Evolutionary conservation across 2,329 filamentous ascomycete species (phyloP).

Genomic region (Sclerotinia nivalis): DNA sequence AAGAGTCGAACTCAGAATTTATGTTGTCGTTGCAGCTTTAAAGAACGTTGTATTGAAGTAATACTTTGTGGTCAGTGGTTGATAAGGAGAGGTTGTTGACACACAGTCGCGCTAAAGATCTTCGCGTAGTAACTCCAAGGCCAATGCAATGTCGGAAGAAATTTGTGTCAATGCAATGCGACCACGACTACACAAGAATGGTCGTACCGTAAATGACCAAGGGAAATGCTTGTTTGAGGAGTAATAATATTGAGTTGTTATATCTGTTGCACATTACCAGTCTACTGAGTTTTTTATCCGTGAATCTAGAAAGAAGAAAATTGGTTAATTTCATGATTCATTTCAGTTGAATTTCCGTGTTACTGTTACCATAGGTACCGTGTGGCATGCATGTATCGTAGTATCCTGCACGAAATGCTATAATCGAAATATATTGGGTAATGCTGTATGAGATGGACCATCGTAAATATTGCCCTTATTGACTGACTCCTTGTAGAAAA

Average conservation of each 20-base stretch:
- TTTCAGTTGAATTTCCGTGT: background rate
- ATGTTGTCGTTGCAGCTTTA: slow-evolving; percentile 17
- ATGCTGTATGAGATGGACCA: background rate
- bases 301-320: slow-evolving; percentile 5
- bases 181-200: background rate
- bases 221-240: slow-evolving; percentile 27
- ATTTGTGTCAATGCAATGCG: slow-evolving; percentile 30
- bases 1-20: slow-evolving; percentile 24
- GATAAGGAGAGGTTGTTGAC: slow-evolving; percentile 40
- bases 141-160: slow-evolving; percentile 20
- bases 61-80: slow-evolving; percentile 26
- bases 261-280: background rate
- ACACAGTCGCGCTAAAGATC: slow-evolving; percentile 31
- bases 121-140: slow-evolving; percentile 30
- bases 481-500: slow-evolving; percentile 5
- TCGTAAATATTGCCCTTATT: background rate
- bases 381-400: slow-evolving; percentile 8
- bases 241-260: background rate
- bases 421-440: background rate
- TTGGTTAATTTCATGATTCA: background rate
- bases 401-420: background rate
- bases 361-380: slow-evolving; percentile 12
- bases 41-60: slow-evolving; percentile 21
- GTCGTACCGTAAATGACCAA: background rate
- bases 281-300: background rate